Base-by-base conservation (phyloP, 352 stramenopile species). In the Pythium coloratum region DNA sequence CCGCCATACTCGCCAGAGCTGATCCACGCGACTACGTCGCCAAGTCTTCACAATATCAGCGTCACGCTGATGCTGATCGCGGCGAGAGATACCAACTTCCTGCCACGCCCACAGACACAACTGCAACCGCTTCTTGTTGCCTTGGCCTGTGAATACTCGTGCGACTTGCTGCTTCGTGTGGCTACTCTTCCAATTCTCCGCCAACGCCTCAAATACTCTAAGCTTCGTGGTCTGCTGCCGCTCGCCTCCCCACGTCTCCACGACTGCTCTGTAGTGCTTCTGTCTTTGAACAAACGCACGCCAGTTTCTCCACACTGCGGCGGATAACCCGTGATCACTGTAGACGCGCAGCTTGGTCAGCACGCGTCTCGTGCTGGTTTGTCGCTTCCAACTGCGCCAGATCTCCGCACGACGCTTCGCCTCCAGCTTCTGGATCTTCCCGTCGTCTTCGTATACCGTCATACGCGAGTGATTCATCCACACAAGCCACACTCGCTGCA, bases 71-170 rank as follows among this genome's bases (percentile, higher is more conserved):
- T 55, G 51, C 9, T 28, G 20, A 0, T 3, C 33, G 0, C 34
- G 50, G 10, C 28, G 40, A 0, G 6, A 5, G 2, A 24, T 26
- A 7, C 32, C 18, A 1, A 55, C 6, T 6, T 66, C 20, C 20
- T 38, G 49, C 64, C 64, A 71, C 26, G 50, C 58, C 5, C 14
- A 58, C 1, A 71, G 12, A 60, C 13, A 32, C n/a, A 60, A n/a
- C 34, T 46, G 55, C 18, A 60, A 10, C 1, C 55, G 33, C 14
- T 20, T 32, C n/a, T 20, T 12, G 6, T 8, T 36, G 9, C 20
- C 33, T 6, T 34, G 32, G 38, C 20, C n/a, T 3, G n/a, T 32
- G 32, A 60, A 60, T 2, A 1, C 32, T 16, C 16, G 3, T 1
- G 36, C 55, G 1, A 32, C 20, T 20, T 33, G 36, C 33, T 50